phyloP scores from a whole-genome alignment of 441 rosid species.

The Croton setiger region DNA sequence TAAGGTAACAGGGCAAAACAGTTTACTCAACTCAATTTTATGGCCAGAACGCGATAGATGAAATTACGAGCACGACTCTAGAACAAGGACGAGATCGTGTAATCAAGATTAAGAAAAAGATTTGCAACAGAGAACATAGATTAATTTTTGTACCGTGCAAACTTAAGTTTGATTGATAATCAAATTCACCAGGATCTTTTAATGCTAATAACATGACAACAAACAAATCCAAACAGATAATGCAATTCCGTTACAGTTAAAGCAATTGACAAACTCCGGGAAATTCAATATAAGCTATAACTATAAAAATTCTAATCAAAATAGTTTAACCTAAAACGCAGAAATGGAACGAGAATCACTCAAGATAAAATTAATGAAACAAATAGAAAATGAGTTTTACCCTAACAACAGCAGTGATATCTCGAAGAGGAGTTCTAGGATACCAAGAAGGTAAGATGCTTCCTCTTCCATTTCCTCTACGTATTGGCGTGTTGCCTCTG shows the following conservation, averaged over 20 bases:
- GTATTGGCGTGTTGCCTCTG: conserved; percentile 39
- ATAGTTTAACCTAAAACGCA: neutral
- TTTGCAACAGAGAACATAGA: no score
- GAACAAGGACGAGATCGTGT: no score
- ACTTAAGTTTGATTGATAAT: no score
- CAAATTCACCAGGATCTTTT: no score
- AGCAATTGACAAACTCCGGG: neutral
- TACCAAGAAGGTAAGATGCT: conserved; percentile 73
- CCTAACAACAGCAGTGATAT: conserved; percentile 55
- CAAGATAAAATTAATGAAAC: neutral
- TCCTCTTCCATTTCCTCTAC: conserved; percentile 28
- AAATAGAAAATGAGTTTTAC: conserved; percentile 28
- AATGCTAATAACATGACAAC: neutral
- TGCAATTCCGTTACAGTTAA: neutral
- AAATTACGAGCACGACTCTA: no score
- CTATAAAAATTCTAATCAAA: neutral
- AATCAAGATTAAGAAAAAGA: no score
- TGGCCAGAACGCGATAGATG: no score
- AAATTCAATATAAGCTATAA: neutral
- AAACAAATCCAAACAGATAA: neutral
- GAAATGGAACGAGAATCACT: neutral
- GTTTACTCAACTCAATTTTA: neutral
- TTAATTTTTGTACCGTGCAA: no score
- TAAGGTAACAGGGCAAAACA: neutral
- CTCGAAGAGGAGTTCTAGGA: conserved; percentile 78